Percentiles rank a stretch among this genome's conserved stretches.
Evolutionary conservation across 805 yeast genomes (phyloP).

Genomic region (Starmera caribaea): DNA sequence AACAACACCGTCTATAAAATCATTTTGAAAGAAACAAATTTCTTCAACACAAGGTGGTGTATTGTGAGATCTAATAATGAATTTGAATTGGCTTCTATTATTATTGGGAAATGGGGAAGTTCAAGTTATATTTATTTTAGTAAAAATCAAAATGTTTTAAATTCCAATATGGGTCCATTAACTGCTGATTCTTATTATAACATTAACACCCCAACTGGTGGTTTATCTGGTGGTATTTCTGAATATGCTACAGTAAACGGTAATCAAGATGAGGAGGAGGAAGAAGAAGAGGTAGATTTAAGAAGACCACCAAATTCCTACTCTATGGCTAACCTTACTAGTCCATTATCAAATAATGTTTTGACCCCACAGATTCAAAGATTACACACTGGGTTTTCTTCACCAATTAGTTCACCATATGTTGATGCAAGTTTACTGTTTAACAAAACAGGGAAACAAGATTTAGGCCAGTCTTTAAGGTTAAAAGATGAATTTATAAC

Average conservation of each 20-base stretch:
- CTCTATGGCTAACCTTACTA: neutral
- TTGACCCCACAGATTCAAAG: neutral
- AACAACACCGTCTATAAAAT: neutral
- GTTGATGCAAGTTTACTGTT: conserved; percentile 7
- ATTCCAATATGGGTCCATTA: too few species aligned
- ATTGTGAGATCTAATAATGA: neutral
- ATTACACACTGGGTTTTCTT: neutral
- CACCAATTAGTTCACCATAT: conserved; percentile 5
- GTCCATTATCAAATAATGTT: neutral
- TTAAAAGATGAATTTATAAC: neutral
- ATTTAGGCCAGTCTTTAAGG: neutral
- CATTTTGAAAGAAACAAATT: neutral
- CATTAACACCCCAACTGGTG: too few species aligned
- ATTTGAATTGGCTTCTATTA: neutral
- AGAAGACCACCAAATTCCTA: too few species aligned
- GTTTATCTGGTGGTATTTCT: too few species aligned
- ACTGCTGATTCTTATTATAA: too few species aligned
- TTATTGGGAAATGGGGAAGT: neutral
- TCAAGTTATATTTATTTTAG: neutral
- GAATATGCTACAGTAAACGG: too few species aligned
- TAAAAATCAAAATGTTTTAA: too few species aligned
- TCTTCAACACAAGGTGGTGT: neutral
- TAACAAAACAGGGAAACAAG: neutral
- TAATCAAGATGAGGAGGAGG: too few species aligned
- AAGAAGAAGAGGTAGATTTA: too few species aligned